A percentile compares a stretch with the other conserved stretches of the same genome.
Conservation (phyloP, 768 basidiomycete species). For the Xerocomellus chrysenteron region DNA sequence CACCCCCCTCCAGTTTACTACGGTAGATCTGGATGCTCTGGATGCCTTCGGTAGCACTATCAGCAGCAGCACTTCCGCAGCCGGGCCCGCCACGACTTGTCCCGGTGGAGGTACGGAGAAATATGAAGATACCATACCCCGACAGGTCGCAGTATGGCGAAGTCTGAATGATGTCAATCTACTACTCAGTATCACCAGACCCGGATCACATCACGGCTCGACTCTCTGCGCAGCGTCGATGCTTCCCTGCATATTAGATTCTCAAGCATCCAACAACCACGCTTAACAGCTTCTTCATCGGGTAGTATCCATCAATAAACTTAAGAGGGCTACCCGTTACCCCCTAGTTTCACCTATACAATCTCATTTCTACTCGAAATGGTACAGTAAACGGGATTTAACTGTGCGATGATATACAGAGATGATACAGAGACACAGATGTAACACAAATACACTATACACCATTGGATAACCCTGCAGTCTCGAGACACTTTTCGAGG, state of each 20-base stretch:
- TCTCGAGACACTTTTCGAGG: conserved; percentile 73
- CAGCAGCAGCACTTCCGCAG: not conserved
- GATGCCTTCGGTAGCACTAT: not conserved
- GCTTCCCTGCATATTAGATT: too few relatives aligned
- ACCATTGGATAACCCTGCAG: conserved; percentile 22
- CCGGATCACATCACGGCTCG: not conserved
- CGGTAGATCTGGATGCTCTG: conserved; percentile 1
- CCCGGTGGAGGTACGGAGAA: not conserved
- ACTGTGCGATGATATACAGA: not conserved
- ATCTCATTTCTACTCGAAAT: not conserved
- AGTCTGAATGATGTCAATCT: not conserved
- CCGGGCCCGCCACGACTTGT: not conserved
- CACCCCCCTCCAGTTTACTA: conserved; percentile 9
- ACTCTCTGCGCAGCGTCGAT: not conserved
- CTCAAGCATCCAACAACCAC: too few relatives aligned
- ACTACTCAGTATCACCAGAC: too few relatives aligned
- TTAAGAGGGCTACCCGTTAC: too few relatives aligned
- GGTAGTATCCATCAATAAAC: too few relatives aligned
- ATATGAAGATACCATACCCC: not conserved
- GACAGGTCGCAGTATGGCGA: not conserved
- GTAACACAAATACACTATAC: conserved; percentile 6
- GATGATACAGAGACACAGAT: not conserved
- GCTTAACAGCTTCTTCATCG: too few relatives aligned
- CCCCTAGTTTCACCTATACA: not conserved
- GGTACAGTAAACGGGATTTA: not conserved